Evolutionary conservation across 305 asterid species (phyloP).

Genomic region (Lippia alba): DNA sequence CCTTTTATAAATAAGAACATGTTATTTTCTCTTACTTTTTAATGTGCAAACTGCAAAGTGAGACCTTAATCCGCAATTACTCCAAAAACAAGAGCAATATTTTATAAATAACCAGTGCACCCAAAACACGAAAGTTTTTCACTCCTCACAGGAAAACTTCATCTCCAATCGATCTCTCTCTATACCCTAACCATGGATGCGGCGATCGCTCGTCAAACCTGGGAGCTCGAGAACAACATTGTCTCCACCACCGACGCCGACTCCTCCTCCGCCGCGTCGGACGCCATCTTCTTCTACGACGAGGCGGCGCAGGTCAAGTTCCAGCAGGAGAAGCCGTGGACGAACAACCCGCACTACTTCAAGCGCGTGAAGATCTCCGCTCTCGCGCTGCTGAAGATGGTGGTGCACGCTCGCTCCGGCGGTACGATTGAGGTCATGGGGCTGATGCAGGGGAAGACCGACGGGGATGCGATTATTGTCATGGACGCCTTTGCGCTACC

Average conservation of each 20-base stretch:
- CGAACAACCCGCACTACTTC: constrained; percentile 89
- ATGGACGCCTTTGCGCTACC: constrained; percentile 99
- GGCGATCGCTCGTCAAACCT: constrained; percentile 81
- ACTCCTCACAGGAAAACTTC: no score
- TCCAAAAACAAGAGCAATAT: not conserved
- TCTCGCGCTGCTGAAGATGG: constrained; percentile 97
- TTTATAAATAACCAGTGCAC: not conserved
- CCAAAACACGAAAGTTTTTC: no score
- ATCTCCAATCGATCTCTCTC: constrained; percentile 1
- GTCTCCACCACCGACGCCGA: constrained; percentile 39
- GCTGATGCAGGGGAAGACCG: constrained; percentile 97
- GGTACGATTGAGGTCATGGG: constrained; percentile 99
- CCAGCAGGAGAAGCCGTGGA: constrained; percentile 94
- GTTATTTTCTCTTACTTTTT: not conserved
- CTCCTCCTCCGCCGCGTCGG: constrained; percentile 61
- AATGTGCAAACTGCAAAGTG: no score
- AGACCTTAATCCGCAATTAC: not conserved
- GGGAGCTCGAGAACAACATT: constrained; percentile 94
- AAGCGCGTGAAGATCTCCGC: constrained; percentile 96
- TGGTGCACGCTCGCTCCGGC: constrained; percentile 98
- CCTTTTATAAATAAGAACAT: not conserved
- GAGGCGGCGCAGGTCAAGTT: constrained; percentile 72
- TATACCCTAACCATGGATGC: constrained; percentile 27
- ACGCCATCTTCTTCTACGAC: constrained; percentile 86
- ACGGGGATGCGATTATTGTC: constrained; percentile 91